Evolutionary conservation across 75 land plant genomes (phyloP).

Genomic region (Adiantum capillusveneris): DNA sequence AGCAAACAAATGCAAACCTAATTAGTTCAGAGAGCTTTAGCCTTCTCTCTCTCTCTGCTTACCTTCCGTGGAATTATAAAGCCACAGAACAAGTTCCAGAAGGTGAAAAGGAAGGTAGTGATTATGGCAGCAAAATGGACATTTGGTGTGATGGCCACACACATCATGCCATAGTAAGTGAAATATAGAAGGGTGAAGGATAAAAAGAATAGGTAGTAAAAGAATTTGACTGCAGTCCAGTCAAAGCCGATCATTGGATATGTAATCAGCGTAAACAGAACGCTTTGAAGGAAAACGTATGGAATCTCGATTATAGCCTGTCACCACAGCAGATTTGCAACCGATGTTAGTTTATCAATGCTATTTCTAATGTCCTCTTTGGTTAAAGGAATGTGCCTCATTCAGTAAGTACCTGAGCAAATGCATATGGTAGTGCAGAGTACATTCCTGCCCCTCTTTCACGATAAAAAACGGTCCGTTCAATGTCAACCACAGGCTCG

Average conservation of each 20-base stretch:
- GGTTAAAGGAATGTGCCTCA: no score
- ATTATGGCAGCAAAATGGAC: constrained; percentile 31
- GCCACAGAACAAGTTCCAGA: constrained; percentile 57
- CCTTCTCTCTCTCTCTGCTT: neutral
- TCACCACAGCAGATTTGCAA: neutral
- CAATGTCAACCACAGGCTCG: constrained; percentile 56
- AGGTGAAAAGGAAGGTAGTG: constrained; percentile 32
- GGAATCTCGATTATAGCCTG: constrained; percentile 50
- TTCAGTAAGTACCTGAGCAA: constrained; percentile 63
- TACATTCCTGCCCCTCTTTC: constrained; percentile 82
- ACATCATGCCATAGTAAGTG: constrained; percentile 51
- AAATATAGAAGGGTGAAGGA: constrained; percentile 35
- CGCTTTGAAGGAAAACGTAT: constrained; percentile 38
- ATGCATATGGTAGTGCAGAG: constrained; percentile 64
- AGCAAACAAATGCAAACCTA: no score
- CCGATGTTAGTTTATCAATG: no score
- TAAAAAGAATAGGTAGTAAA: constrained; percentile 35
- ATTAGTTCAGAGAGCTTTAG: no score
- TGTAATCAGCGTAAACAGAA: constrained; percentile 29
- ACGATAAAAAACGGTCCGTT: constrained; percentile 73
- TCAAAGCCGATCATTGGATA: constrained; percentile 55
- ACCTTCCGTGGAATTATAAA: constrained; percentile 36
- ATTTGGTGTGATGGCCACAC: constrained; percentile 44
- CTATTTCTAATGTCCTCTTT: no score
- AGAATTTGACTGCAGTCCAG: constrained; percentile 46